Evolutionary conservation across 371 early-diverging fungal genomes (phyloP).

Genomic region (Mucor circinelloides): DNA sequence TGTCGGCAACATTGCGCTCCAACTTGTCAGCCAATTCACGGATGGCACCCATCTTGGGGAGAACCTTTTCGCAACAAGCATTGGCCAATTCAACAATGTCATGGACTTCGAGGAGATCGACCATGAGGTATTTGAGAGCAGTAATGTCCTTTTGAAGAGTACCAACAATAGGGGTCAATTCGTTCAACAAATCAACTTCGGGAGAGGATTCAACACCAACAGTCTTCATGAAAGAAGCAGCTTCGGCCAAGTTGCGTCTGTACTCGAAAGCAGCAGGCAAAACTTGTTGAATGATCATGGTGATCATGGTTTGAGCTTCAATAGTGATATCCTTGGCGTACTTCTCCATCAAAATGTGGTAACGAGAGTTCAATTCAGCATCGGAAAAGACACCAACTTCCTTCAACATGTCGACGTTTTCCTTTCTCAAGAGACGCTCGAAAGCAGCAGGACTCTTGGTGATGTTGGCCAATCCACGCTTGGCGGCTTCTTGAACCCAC

Average conservation of each 20-base stretch:
- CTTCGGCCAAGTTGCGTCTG: constrained; percentile 85
- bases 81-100: constrained; percentile 71
- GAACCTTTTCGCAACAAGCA: constrained; percentile 59
- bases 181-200: constrained; percentile 73
- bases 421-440: constrained; percentile 69
- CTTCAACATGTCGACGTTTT: constrained; percentile 78
- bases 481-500: constrained; percentile 79
- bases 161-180: constrained; percentile 65
- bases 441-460: constrained; percentile 87
- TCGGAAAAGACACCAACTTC: constrained; percentile 83
- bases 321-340: constrained; percentile 95
- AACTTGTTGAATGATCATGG: constrained; percentile 81
- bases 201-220: constrained; percentile 62
- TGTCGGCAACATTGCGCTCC: constrained; percentile 84
- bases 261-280: constrained; percentile 88
- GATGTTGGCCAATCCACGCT: constrained; percentile 95
- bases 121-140: constrained; percentile 61
- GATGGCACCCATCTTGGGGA: constrained; percentile 73
- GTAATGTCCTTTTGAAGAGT: constrained; percentile 59
- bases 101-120: constrained; percentile 56
- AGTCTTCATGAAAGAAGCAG: constrained; percentile 68
- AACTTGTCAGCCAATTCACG: constrained; percentile 78
- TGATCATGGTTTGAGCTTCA: constrained; percentile 91
- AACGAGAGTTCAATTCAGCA: constrained; percentile 88
- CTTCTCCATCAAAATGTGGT: constrained; percentile 93